Conservation (phyloP, 2,329 filamentous ascomycete genomes). For the Diplodia intermedia region DNA sequence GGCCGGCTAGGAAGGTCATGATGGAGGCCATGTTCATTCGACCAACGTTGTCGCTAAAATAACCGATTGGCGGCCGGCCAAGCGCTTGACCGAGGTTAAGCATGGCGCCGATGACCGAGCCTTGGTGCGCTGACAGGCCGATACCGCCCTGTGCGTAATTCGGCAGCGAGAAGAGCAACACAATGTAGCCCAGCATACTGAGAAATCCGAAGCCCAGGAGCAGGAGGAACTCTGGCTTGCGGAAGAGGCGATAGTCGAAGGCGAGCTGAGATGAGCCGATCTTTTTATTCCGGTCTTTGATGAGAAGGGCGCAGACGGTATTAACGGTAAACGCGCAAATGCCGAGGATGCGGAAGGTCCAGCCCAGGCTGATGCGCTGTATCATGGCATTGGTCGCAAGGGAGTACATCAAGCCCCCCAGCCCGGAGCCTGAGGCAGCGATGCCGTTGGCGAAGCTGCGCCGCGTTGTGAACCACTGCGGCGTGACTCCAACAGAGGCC, state of each 20-base stretch:
- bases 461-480: slow-evolving; percentile 75
- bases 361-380: slow-evolving; percentile 65
- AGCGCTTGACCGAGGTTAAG: slow-evolving; percentile 72
- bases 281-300: slow-evolving; percentile 73
- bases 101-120: slow-evolving; percentile 73
- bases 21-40: slow-evolving; percentile 74
- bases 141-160: slow-evolving; percentile 71
- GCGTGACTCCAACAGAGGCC: slow-evolving; percentile 68
- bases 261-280: slow-evolving; percentile 57
- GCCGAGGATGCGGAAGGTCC: slow-evolving; percentile 71
- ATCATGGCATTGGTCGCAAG: slow-evolving; percentile 74
- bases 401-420: slow-evolving; percentile 76
- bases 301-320: slow-evolving; percentile 65
- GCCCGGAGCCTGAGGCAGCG: slow-evolving; percentile 71
- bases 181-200: slow-evolving; percentile 75
- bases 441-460: slow-evolving; percentile 75
- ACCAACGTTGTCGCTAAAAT: slow-evolving; percentile 73
- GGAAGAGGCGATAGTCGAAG: slow-evolving; percentile 70
- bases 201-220: slow-evolving; percentile 73
- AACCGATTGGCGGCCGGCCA: slow-evolving; percentile 74
- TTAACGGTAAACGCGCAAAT: slow-evolving; percentile 69
- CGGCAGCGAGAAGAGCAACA: slow-evolving; percentile 77
- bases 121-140: slow-evolving; percentile 71
- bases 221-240: slow-evolving; percentile 66
- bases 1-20: slow-evolving; percentile 68